Evolutionary conservation across 2,329 filamentous ascomycete genomes (phyloP).

Genomic region (Chaetomium strumarium): DNA sequence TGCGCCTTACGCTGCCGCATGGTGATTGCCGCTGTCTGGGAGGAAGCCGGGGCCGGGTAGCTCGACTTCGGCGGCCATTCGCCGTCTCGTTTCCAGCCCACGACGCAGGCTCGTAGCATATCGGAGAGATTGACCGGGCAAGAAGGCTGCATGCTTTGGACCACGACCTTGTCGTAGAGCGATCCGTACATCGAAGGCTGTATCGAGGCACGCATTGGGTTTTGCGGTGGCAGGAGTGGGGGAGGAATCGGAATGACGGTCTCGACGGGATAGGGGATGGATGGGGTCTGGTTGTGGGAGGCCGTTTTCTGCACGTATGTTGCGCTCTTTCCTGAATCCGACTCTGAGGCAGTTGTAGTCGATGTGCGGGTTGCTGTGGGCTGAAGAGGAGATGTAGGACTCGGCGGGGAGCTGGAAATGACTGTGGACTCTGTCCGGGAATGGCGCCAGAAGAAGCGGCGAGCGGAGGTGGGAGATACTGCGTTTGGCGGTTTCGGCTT

Average conservation of each 20-base stretch:
- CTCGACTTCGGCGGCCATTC: slow-evolving; percentile 73
- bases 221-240: slow-evolving; percentile 65
- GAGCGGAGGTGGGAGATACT: slow-evolving; percentile 39
- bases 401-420: slow-evolving; percentile 16
- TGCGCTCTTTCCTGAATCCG: slow-evolving; percentile 15
- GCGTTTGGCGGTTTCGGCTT: slow-evolving; percentile 41
- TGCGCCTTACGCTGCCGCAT: slow-evolving; percentile 19
- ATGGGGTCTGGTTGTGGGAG: slow-evolving; percentile 10
- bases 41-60: slow-evolving; percentile 10
- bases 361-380: slow-evolving; percentile 27
- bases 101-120: slow-evolving; percentile 72
- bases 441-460: slow-evolving; percentile 46
- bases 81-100: slow-evolving; percentile 87
- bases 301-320: slow-evolving; percentile 7
- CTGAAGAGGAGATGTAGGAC: slow-evolving; percentile 23
- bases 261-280: slow-evolving; percentile 45
- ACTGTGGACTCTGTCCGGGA: slow-evolving; percentile 36
- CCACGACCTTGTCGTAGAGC: slow-evolving; percentile 84
- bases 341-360: slow-evolving; percentile 19
- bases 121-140: slow-evolving; percentile 84
- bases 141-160: slow-evolving; percentile 72
- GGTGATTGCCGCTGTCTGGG: slow-evolving; percentile 36
- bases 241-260: slow-evolving; percentile 65
- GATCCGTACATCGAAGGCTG: slow-evolving; percentile 66
- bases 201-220: slow-evolving; percentile 73